Evolutionary conservation across 345 rosid genomes (phyloP).

Genomic region (rapeseed (Brassica napus)): DNA sequence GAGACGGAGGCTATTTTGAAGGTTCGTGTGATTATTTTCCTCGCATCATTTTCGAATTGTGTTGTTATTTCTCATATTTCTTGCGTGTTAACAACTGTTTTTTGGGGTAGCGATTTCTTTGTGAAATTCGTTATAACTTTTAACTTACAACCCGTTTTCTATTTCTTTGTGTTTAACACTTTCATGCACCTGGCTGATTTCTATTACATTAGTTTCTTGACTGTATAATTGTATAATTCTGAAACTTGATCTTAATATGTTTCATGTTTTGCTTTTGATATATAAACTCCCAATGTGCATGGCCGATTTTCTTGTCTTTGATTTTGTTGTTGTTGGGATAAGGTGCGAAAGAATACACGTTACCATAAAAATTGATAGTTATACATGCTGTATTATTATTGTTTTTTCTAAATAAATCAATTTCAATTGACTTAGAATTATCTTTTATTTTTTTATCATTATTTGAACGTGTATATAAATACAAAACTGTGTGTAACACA

Average conservation of each 20-base stretch:
- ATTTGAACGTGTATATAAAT: constrained; percentile 33
- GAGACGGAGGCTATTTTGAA: constrained; percentile 72
- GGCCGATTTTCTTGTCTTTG: neutral
- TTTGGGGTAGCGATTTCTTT: constrained; percentile 19
- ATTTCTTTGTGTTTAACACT: neutral
- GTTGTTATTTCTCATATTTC: constrained; percentile 21
- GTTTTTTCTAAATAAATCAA: constrained; percentile 17
- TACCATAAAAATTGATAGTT: constrained; percentile 30
- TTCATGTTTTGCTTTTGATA: neutral
- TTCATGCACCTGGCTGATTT: neutral
- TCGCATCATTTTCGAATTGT: constrained; percentile 10
- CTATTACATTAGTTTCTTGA: neutral
- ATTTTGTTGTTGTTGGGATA: neutral
- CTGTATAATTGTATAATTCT: neutral
- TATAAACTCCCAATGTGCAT: constrained; percentile 19
- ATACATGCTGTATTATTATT: neutral
- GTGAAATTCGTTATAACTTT: constrained; percentile 4
- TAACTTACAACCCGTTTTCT: neutral
- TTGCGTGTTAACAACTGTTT: constrained; percentile 40
- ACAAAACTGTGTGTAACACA: constrained; percentile 39
- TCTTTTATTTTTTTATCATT: neutral
- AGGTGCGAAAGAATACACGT: constrained; percentile 23
- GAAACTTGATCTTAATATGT: neutral
- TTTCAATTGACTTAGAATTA: constrained; percentile 36
- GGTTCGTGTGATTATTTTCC: constrained; percentile 48